These are phyloP conservation scores for Grosmannia clavigera DNA, from an alignment of 2,329 filamentous ascomycete species.

Conservation along the genomic window DNA sequence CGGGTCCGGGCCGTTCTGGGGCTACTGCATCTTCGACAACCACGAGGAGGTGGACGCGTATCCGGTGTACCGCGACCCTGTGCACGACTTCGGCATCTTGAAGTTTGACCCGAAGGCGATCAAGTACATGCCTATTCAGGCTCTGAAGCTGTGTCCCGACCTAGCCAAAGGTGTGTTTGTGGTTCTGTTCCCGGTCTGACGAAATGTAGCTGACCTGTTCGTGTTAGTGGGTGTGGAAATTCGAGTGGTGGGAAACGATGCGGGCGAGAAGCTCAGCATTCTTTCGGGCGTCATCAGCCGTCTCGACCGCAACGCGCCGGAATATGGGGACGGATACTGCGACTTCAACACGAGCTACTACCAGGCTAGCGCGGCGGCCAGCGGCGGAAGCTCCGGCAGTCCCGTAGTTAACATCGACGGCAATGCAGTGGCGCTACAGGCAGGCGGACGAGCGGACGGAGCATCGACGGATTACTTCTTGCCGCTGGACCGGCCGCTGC, in stretches of 20 bases:
- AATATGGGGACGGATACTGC: constrained; percentile 95
- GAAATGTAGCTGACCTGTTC: not conserved
- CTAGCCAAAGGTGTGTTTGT: constrained; percentile 51
- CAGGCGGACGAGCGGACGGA: constrained; percentile 84
- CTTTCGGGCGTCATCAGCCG: constrained; percentile 94
- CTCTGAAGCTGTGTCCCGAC: constrained; percentile 71
- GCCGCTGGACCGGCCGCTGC: constrained; percentile 77
- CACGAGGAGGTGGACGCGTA: constrained; percentile 94
- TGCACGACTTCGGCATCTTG: constrained; percentile 96
- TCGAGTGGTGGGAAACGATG: constrained; percentile 94
- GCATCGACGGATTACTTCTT: constrained; percentile 97
- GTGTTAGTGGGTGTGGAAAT: constrained; percentile 74
- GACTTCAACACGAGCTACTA: constrained; percentile 97
- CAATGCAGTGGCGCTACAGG: constrained; percentile 82
- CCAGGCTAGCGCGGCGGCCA: constrained; percentile 91
- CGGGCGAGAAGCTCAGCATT: constrained; percentile 96
- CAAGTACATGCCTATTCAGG: constrained; percentile 88
- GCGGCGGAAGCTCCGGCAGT: constrained; percentile 94
- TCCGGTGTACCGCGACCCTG: constrained; percentile 93
- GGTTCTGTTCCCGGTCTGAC: no score
- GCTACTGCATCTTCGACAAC: constrained; percentile 97
- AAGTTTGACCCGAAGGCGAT: constrained; percentile 92
- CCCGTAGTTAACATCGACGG: constrained; percentile 95
- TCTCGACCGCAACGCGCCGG: constrained; percentile 89
- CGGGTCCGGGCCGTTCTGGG: constrained; percentile 91